These are phyloP conservation scores for Zymoseptoria brevis DNA, from an alignment of 2,329 filamentous ascomycete genomes.

Conservation along the genomic window DNA sequence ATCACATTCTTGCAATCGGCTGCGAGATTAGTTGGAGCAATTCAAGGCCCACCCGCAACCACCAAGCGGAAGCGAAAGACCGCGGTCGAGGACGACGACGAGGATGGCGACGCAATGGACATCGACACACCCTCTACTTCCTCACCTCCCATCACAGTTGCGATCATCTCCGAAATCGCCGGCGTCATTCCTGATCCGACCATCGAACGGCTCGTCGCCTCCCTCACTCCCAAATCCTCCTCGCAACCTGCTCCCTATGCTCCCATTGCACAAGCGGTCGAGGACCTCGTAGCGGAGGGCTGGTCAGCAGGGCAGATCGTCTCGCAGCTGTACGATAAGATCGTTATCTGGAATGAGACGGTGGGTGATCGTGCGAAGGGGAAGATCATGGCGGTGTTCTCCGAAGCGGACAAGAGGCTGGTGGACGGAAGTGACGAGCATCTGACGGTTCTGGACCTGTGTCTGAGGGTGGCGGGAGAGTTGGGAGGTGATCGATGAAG, in stretches of 20 bases:
- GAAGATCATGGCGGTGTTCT: conserved; percentile 80
- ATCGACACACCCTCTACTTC: conserved; percentile 28
- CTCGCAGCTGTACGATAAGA: conserved; percentile 71
- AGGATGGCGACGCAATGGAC: conserved; percentile 46
- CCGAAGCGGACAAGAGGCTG: conserved; percentile 86
- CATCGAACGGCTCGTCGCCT: conserved; percentile 60
- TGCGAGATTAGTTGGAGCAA: conserved; percentile 73
- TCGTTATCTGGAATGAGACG: conserved; percentile 70
- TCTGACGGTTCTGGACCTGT: conserved; percentile 76
- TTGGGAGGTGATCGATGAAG: conserved; percentile 10
- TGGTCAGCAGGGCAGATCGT: conserved; percentile 93
- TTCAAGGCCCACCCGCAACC: conserved; percentile 22
- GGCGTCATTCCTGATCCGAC: conserved; percentile 78
- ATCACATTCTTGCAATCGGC: conserved; percentile 95
- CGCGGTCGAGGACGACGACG: conserved; percentile 56
- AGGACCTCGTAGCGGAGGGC: conserved; percentile 88
- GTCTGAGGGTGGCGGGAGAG: conserved; percentile 55
- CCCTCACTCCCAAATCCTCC: conserved; percentile 59
- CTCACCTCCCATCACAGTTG: conserved; percentile 54
- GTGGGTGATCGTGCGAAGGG: conserved; percentile 83
- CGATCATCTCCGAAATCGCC: conserved; percentile 86
- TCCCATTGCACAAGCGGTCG: conserved; percentile 68
- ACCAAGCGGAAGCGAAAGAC: conserved; percentile 37
- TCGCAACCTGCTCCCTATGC: conserved; percentile 55
- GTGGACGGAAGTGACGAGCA: conserved; percentile 96